Conservation (phyloP, 2,329 filamentous ascomycete genomes). For the Colletotrichum zoysiae region DNA sequence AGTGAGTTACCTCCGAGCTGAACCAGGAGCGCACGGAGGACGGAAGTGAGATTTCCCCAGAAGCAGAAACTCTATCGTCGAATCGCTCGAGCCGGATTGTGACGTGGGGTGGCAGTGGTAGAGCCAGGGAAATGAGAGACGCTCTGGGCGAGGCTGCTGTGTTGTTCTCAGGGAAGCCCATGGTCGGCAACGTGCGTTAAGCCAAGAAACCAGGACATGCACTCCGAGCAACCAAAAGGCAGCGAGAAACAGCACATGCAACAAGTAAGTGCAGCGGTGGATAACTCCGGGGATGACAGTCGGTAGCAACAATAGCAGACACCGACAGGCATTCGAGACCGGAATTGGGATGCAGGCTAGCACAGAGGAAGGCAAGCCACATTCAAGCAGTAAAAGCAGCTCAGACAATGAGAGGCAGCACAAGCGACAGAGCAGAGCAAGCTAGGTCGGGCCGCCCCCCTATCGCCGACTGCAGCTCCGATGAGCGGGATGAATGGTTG, state of each 20-base stretch:
- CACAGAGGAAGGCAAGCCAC: constrained; percentile 29
- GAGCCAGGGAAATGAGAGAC: neutral
- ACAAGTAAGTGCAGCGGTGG: constrained; percentile 14
- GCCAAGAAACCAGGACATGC: constrained; percentile 7
- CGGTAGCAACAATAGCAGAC: constrained; percentile 11
- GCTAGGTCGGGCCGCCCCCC: neutral
- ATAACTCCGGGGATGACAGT: constrained; percentile 18
- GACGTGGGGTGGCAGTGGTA: constrained; percentile 12
- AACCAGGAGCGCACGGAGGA: constrained; percentile 27
- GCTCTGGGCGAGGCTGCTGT: neutral
- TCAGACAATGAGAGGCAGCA: constrained; percentile 8
- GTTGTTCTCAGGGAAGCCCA: constrained; percentile 2
- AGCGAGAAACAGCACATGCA: constrained; percentile 21
- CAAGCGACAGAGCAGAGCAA: constrained; percentile 1
- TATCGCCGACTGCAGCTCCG: constrained; percentile 23
- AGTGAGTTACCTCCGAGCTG: constrained; percentile 36
- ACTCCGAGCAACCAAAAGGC: constrained; percentile 20
- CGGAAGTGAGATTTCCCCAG: constrained; percentile 5
- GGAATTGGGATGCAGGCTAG: neutral
- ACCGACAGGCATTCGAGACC: constrained; percentile 20
- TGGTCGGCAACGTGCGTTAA: constrained; percentile 13
- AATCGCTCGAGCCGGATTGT: constrained; percentile 31
- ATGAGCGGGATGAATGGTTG: constrained; percentile 31
- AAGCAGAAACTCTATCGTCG: constrained; percentile 30
- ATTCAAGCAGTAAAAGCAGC: constrained; percentile 14